Base-by-base conservation (phyloP, 2,329 filamentous ascomycete genomes). In the Penicillium occitanis region DNA sequence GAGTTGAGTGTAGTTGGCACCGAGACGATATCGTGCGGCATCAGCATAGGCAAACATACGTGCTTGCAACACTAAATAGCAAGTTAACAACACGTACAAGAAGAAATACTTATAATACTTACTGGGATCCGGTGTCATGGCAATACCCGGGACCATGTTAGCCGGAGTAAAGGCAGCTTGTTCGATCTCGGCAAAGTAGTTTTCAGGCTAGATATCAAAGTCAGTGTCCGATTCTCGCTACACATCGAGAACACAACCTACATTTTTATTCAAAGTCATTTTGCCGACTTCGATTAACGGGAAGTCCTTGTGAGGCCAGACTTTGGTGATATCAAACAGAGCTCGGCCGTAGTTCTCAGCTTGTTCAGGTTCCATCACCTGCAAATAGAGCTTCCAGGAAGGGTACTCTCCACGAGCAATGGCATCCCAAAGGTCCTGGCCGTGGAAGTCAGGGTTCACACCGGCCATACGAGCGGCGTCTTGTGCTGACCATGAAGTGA, bases 401-500 rank as follows among this genome's bases (percentile, higher is more conserved):
- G 69, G 69, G 19, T 67, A 63, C 33, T 64, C 25, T 25, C 62
- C 62, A 13, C 50, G 33, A 33, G 48, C 44, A 40, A 67, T 67
- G 40, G 61, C 65, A 22, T 64, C 55, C 42, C 50, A 64, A 25
- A 67, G 57, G 44, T 67, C 63, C n/a, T 61, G 64, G 13, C 40
- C 58, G 33, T 61, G 51, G 28, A 64, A 65, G 44, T 70, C 68
- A 14, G 65, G 60, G 28, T 70, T 63, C 11, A 53, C 55, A 40
- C 67, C 62, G 5, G 61, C 46, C 40, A 67, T 59, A n/a, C 28
- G 33, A 55, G 40, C 55, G 46, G 64, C 61, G 14, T 67, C 65
- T 5, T 82, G 80, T 62, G 82, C 79, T 28, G 78, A 84, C 50
- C 89, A 79, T 65, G 80, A 85, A 70, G 83, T 83, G 72, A 75